These are phyloP conservation scores for Nidula microcarpa DNA, from an alignment of 768 basidiomycete genomes.

Conservation along the genomic window DNA sequence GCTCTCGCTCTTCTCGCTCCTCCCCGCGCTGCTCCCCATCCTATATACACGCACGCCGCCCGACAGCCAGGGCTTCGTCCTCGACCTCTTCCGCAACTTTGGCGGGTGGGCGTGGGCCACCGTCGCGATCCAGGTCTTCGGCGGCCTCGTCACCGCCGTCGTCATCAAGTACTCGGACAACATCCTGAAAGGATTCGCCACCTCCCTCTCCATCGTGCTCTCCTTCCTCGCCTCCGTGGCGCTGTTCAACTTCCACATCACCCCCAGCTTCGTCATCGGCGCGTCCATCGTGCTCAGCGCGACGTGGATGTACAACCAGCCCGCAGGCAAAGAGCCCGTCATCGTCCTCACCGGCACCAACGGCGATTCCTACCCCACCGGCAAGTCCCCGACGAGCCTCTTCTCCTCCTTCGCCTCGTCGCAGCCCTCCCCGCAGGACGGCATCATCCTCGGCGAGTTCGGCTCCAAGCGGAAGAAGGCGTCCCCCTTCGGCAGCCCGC, in stretches of 20 bases:
- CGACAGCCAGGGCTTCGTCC: slow-evolving; percentile 46
- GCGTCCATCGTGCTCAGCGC: slow-evolving; percentile 81
- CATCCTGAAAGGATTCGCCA: slow-evolving; percentile 96
- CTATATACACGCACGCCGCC: slow-evolving; percentile 45
- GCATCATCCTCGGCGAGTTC: not conserved
- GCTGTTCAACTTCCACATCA: slow-evolving; percentile 88
- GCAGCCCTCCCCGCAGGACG: slow-evolving; percentile 9
- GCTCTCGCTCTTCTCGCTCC: slow-evolving; percentile 88
- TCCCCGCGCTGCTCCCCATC: slow-evolving; percentile 85
- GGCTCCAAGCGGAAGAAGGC: slow-evolving; percentile 1
- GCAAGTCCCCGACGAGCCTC: slow-evolving; percentile 8
- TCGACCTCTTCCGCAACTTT: slow-evolving; percentile 78
- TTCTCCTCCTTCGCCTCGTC: slow-evolving; percentile 13
- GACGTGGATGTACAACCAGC: slow-evolving; percentile 95
- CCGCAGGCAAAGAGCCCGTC: slow-evolving; percentile 27
- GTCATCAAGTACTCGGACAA: slow-evolving; percentile 98
- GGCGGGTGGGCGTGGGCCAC: slow-evolving; percentile 96
- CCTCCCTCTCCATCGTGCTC: slow-evolving; percentile 87
- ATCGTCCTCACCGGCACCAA: slow-evolving; percentile 15
- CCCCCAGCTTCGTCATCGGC: slow-evolving; percentile 82
- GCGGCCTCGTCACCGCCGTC: slow-evolving; percentile 89
- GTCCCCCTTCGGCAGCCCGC: slow-evolving; percentile 23
- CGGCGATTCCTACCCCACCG: not conserved
- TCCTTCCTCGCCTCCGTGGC: slow-evolving; percentile 92
- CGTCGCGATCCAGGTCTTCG: slow-evolving; percentile 85